Conservation (phyloP, 2,329 filamentous ascomycete genomes). For the Ophiostoma fasciatum region DNA sequence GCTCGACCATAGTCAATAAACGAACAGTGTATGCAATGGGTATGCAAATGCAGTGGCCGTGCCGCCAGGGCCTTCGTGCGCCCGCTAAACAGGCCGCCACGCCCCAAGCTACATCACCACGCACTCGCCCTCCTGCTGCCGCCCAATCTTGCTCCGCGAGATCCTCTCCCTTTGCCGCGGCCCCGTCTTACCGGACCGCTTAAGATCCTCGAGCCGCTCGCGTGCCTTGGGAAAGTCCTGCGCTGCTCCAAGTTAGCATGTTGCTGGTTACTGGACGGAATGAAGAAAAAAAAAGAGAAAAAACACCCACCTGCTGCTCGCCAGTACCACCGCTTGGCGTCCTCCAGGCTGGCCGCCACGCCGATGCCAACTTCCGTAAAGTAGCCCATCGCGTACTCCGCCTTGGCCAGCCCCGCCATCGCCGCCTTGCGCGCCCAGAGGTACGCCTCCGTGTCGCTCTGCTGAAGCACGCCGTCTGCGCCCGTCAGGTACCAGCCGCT, state of each 20-base stretch:
- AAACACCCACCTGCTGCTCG: slow-evolving; percentile 73
- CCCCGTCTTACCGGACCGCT: slow-evolving; percentile 56
- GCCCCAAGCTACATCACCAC: slow-evolving; percentile 58
- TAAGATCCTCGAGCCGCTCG: slow-evolving; percentile 83
- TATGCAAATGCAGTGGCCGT: no score
- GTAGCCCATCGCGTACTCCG: slow-evolving; percentile 96
- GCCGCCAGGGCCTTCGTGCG: no score
- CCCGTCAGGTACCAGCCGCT: slow-evolving; percentile 95
- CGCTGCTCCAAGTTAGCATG: slow-evolving; percentile 35
- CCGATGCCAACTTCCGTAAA: slow-evolving; percentile 94
- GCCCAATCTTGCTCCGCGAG: slow-evolving; percentile 65
- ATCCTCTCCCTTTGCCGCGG: slow-evolving; percentile 65
- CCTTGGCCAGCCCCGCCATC: slow-evolving; percentile 74
- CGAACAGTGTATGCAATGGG: background rate
- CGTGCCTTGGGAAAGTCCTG: slow-evolving; percentile 91
- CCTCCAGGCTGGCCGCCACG: slow-evolving; percentile 70
- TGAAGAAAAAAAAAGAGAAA: slow-evolving; percentile 24
- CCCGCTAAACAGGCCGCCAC: no score
- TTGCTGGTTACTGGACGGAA: slow-evolving; percentile 1
- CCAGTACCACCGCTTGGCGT: slow-evolving; percentile 98
- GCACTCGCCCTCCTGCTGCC: slow-evolving; percentile 81
- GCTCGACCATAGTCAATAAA: background rate
- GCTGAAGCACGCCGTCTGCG: slow-evolving; percentile 69
- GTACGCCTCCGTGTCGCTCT: slow-evolving; percentile 92
- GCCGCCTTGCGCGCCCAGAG: slow-evolving; percentile 94